A percentile compares a stretch with the other conserved stretches of the same genome.
Conservation (phyloP, 2,329 filamentous ascomycete genomes). For the Diaporthe sp. region DNA sequence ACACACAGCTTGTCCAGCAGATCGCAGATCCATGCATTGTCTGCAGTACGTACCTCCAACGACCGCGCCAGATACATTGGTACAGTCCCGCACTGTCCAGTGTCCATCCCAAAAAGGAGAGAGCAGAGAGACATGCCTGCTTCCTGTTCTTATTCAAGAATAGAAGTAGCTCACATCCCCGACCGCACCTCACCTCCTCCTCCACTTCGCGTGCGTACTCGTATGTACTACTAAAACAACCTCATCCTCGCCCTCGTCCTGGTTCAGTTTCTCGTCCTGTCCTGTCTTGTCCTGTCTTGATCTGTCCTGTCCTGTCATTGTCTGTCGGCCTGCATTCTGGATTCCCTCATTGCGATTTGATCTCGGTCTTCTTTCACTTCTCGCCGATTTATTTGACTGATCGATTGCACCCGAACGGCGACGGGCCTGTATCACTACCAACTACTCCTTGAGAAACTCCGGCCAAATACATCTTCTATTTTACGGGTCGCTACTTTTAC, state of each 20-base stretch:
- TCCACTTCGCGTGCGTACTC: slow-evolving; percentile 18
- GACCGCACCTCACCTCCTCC: slow-evolving; percentile 15
- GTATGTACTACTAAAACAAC: slow-evolving; percentile 26
- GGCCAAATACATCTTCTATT: background rate
- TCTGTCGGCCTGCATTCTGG: slow-evolving; percentile 11
- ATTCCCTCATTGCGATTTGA: slow-evolving; percentile 21
- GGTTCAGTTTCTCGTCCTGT: background rate
- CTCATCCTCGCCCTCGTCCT: slow-evolving; percentile 13
- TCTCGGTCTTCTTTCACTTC: slow-evolving; percentile 1
- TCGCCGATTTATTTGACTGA: background rate
- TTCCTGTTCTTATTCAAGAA: slow-evolving; percentile 22
- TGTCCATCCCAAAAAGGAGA: slow-evolving; percentile 21
- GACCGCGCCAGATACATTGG: background rate
- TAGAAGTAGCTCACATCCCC: slow-evolving; percentile 13
- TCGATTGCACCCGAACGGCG: background rate
- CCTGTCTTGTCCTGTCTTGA: background rate
- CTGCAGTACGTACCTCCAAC: slow-evolving; percentile 8
- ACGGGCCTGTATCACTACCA: slow-evolving; percentile 9
- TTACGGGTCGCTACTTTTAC: background rate
- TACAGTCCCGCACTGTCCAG: slow-evolving; percentile 21
- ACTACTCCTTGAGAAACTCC: background rate
- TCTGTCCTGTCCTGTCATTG: slow-evolving; percentile 16
- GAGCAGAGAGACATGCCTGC: background rate
- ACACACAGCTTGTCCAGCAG: background rate
- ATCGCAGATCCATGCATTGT: slow-evolving; percentile 30